A percentile compares a stretch with the other conserved stretches of the same genome.
Conservation (phyloP, 2,329 filamentous ascomycete species). For the Fusarium sp. region DNA sequence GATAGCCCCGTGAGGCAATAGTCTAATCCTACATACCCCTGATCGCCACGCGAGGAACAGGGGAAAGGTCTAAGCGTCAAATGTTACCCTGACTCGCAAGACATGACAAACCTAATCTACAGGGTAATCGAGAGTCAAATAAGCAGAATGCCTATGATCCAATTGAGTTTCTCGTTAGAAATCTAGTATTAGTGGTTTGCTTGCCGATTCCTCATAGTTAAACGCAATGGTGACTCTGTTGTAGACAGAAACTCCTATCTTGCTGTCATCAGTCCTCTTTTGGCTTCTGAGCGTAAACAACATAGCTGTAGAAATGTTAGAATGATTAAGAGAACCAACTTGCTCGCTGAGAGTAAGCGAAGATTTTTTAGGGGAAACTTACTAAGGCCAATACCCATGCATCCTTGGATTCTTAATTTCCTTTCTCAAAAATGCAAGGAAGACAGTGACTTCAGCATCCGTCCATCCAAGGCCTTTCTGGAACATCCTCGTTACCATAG, state of each 20-base stretch:
- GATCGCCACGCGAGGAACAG: not conserved
- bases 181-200: too few species aligned
- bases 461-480: constrained; percentile 42
- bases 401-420: constrained; percentile 34
- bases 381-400: constrained; percentile 40
- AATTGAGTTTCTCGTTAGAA: not conserved
- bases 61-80: not conserved
- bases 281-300: constrained; percentile 22
- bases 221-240: too few species aligned
- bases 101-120: not conserved
- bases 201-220: not conserved
- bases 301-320: constrained; percentile 21
- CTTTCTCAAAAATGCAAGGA: constrained; percentile 32
- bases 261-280: not conserved
- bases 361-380: not conserved
- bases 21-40: not conserved
- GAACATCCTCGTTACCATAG: constrained; percentile 46
- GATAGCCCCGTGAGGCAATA: not conserved
- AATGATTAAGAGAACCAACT: accelerated
- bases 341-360: accelerated
- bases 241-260: not conserved
- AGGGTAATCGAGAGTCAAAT: not conserved
- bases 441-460: constrained; percentile 33
- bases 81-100: not conserved
- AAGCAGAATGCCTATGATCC: not conserved